Percentiles rank a stretch among this genome's conserved stretches.
Evolutionary conservation across 768 basidiomycete species (phyloP).

Genomic region (Solioccasus polychromus): DNA sequence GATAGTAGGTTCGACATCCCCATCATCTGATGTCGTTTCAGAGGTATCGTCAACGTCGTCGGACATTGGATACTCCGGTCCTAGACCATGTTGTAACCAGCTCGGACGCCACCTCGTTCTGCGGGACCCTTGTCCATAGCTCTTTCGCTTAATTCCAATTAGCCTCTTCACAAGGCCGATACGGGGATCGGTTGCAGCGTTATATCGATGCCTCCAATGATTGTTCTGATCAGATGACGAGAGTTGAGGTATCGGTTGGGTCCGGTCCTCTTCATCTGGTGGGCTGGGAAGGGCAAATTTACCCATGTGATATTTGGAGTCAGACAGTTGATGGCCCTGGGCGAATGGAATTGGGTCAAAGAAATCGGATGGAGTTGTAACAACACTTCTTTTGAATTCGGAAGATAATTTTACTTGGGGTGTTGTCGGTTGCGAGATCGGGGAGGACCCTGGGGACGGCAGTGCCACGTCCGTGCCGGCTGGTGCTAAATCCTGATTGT

Average conservation of each 20-base stretch:
- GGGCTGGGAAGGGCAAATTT: slow-evolving; percentile 73
- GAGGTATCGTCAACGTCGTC: slow-evolving; percentile 38
- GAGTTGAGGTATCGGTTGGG: slow-evolving; percentile 23
- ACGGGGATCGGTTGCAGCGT: slow-evolving; percentile 66
- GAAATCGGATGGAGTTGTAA: slow-evolving; percentile 22
- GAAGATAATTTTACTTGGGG: slow-evolving; percentile 50
- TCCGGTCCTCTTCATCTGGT: slow-evolving; percentile 47
- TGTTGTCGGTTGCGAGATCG: slow-evolving; percentile 49
- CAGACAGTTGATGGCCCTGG: slow-evolving; percentile 54
- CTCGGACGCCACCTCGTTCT: slow-evolving; percentile 36
- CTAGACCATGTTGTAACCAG: slow-evolving; percentile 51
- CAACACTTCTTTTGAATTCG: slow-evolving; percentile 18
- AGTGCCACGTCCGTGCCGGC: slow-evolving; percentile 42
- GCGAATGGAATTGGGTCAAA: slow-evolving; percentile 81
- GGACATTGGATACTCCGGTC: slow-evolving; percentile 34
- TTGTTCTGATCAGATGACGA: slow-evolving; percentile 17
- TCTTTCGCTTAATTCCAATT: slow-evolving; percentile 69
- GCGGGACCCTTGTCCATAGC: slow-evolving; percentile 35
- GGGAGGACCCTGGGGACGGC: slow-evolving; percentile 51
- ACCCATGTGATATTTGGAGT: slow-evolving; percentile 71
- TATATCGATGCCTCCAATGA: slow-evolving; percentile 55
- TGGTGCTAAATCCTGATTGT: slow-evolving; percentile 26
- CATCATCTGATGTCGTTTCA: slow-evolving; percentile 40
- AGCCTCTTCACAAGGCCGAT: slow-evolving; percentile 65
- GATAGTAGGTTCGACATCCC: slow-evolving; percentile 27